Base-by-base conservation (phyloP, 345 rosid genomes). In the Citropsis articulata region DNA sequence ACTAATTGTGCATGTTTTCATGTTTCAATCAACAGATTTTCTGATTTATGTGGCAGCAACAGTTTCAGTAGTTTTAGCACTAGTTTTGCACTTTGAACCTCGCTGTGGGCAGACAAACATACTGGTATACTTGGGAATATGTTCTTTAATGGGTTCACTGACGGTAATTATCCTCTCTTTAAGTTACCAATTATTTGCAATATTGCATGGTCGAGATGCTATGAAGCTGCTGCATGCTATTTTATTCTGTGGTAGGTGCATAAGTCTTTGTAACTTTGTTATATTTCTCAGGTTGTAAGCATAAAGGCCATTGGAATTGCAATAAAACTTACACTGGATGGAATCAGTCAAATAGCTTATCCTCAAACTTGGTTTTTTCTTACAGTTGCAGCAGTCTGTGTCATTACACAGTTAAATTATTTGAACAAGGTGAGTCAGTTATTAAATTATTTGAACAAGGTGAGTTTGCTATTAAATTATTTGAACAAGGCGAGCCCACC, bases 251-350 rank as follows among this genome's bases (percentile, higher is more conserved):
- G 22, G 19, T 70, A 71, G 38, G 71, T 70, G 28, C 71, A 33
- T 77, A 64, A 13, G n/a, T 13, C 65, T 30, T 9, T 42, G 27
- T 28, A 42, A 27, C 76, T 75, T 28, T 38, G 40, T 72, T 60
- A 13, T 57, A 7, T 77, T 50, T 30, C 78, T 67, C 86, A 92
- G 99, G 98, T 95, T 38, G 91, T 92, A 77, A 95, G 98, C 91
- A 90, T 95, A 80, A 95, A 95, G 82, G 98, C 98, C 24, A 89
- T 95, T 48, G 98, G 98, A 81, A 95, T 93, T 73, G 98, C 98
- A 0, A 88, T 93, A 72, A 95, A 92, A 90, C 86, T 95, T 82
- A 92, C 98, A 28, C 66, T 95, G 73, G 98, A 92, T 66, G 98
- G 98, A 59, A 82, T 84, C 66, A 95, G 79, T 84, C 98, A 95